Evolutionary conservation across 192 early-diverging fungal species (phyloP).

Genomic region (Coemansia sp.): DNA sequence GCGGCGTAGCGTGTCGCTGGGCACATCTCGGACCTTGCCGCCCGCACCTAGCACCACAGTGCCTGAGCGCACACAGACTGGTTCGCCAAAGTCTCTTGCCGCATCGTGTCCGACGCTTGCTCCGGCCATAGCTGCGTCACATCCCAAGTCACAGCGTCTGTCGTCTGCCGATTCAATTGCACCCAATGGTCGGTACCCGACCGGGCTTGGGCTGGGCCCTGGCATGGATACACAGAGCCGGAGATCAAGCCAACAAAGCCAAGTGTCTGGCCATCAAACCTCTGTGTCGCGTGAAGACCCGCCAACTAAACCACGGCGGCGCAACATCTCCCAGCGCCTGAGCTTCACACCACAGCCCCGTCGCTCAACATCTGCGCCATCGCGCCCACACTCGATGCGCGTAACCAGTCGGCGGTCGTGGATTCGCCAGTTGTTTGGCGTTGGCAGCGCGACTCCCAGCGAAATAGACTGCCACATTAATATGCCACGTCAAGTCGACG

Average conservation of each 20-base stretch:
- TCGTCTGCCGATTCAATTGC: constrained; percentile 14
- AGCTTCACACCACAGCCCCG: constrained; percentile 38
- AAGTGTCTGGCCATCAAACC: background rate
- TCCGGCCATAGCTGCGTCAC: constrained; percentile 7
- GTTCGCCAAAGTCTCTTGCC: constrained; percentile 16
- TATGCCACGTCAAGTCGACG: background rate
- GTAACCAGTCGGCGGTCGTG: constrained; percentile 36
- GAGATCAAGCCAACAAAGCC: background rate
- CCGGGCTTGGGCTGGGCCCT: constrained; percentile 14
- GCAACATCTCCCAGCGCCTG: constrained; percentile 20
- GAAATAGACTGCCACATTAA: no score
- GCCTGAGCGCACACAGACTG: no score
- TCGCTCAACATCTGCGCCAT: constrained; percentile 46
- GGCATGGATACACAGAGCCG: no score
- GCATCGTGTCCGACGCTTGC: constrained; percentile 35
- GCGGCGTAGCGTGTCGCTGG: constrained; percentile 45
- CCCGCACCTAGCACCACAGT: no score
- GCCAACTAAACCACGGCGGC: background rate
- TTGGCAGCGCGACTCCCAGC: constrained; percentile 1
- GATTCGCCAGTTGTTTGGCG: constrained; percentile 35
- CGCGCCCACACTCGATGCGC: constrained; percentile 47
- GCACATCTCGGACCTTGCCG: constrained; percentile 6
- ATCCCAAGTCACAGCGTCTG: constrained; percentile 4
- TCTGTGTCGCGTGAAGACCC: background rate
- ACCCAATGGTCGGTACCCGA: constrained; percentile 31